phyloP scores from a whole-genome alignment of 495 filamentous ascomycete genomes.

The Parachaetomium inaequale region DNA sequence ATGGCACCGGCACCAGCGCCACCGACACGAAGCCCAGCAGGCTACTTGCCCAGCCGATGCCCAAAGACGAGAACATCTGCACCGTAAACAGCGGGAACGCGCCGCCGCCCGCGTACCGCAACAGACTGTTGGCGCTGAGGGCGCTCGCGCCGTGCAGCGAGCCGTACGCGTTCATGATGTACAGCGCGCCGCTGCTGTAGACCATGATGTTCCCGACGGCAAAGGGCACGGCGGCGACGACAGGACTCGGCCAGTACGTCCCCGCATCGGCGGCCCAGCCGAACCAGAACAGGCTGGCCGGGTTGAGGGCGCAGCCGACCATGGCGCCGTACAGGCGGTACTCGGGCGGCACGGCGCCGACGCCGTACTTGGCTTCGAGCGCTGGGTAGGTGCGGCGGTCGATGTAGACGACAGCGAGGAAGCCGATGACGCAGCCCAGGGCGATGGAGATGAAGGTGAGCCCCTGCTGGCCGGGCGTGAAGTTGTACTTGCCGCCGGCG shows the following conservation, averaged over 20 bases:
- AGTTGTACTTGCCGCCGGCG: slow-evolving; percentile 40
- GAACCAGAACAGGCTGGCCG: slow-evolving; percentile 50
- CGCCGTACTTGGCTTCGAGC: slow-evolving; percentile 26
- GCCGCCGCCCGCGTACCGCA: slow-evolving; percentile 57
- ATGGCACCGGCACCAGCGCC: slow-evolving; percentile 55
- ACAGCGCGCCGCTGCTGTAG: slow-evolving; percentile 46
- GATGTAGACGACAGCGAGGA: slow-evolving; percentile 40
- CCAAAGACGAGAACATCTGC: slow-evolving; percentile 34
- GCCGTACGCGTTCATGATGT: slow-evolving; percentile 58
- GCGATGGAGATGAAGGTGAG: slow-evolving; percentile 2
- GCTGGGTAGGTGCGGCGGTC: background rate
- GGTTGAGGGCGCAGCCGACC: slow-evolving; percentile 55
- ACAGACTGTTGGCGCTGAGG: slow-evolving; percentile 59
- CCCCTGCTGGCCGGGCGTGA: slow-evolving; percentile 31
- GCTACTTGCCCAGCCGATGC: slow-evolving; percentile 56
- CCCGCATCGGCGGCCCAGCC: slow-evolving; percentile 41
- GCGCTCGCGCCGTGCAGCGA: slow-evolving; percentile 55
- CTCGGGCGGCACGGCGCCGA: slow-evolving; percentile 44
- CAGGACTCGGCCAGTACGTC: slow-evolving; percentile 43
- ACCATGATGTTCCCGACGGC: slow-evolving; percentile 62
- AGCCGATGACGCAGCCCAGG: slow-evolving; percentile 52
- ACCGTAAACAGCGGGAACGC: slow-evolving; percentile 62
- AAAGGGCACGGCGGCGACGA: slow-evolving; percentile 56
- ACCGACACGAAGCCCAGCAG: slow-evolving; percentile 56
- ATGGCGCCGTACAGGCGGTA: slow-evolving; percentile 57